Evolutionary conservation across 805 yeast species (phyloP), one percentile per base, ranked within the genome.

Genomic region (Spathaspora gorwiae): DNA sequence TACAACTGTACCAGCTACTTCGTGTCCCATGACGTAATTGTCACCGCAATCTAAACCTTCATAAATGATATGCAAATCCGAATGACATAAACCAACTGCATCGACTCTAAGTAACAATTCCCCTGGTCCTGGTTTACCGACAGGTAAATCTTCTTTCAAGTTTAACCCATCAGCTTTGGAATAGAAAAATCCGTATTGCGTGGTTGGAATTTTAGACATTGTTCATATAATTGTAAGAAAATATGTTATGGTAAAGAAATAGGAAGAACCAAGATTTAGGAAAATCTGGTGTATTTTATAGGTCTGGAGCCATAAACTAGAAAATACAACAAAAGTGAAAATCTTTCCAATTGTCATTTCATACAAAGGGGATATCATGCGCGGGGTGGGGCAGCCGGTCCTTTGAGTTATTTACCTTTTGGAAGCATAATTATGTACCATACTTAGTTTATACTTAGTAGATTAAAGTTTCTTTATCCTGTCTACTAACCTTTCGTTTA

Each of bases 1-100:
- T 26, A 59, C 66, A 9, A 69, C 51, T 37, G 58, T 60, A 5
- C 76, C 76, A 6, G 75, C 71, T 27, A 70, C 64, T 50, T 70
- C 76, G 50, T 70, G 75, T 35, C 76, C 76, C 75, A 70, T 68
- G 13, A 70, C 64, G 51, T 69, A 66, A 37, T 53, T 50, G 11
- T 60, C 48, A 47, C 55, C 39, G 46, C 50, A 15, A 11, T 41
- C 42, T 33, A 70, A 57, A 7, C 44, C 50, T 29, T 43, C 47
- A 26, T 43, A 40, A 24, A 47, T 26, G 19, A 70, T 59, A 47
- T 71, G 74, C 27, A 68, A 56, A 50, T 74, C 79, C 14, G 75
- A 68, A 45, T 62, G 67, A 47, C 79, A 74, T 43, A 74, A 56
- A 6, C 75, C 75, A 3, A 68, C 73, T 0, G 71, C 73, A 45